Evolutionary conservation across 257 asterid genomes (phyloP).

Genomic region (Haberlea rhodopensis): DNA sequence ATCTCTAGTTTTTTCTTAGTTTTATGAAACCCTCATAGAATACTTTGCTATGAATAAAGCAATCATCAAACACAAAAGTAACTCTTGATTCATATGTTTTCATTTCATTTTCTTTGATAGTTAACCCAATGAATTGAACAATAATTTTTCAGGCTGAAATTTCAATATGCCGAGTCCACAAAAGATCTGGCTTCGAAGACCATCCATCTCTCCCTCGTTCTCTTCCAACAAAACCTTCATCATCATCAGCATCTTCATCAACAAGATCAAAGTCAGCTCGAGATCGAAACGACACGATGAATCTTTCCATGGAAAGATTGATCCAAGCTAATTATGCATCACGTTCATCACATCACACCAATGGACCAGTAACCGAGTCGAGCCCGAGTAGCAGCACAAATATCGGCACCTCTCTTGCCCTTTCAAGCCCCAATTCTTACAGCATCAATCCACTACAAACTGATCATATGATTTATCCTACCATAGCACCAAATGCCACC

Average conservation of each 20-base stretch:
- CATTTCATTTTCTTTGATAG: background rate
- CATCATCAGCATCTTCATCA: conserved; percentile 31
- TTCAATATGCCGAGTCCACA: conserved; percentile 92
- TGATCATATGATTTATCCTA: conserved; percentile 26
- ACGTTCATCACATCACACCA: conserved; percentile 25
- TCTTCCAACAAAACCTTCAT: conserved; percentile 41
- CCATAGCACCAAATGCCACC: conserved; percentile 26
- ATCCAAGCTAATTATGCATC: conserved; percentile 17
- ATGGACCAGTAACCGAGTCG: conserved; percentile 41
- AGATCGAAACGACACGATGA: background rate
- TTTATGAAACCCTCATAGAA: conserved; percentile 1
- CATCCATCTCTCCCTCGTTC: conserved; percentile 76
- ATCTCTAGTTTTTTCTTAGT: too few relatives aligned
- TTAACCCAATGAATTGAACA: background rate
- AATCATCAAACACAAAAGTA: background rate
- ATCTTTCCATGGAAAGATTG: conserved; percentile 19
- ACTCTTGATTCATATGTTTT: background rate
- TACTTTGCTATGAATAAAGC: background rate
- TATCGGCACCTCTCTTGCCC: conserved; percentile 44
- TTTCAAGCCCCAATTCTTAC: conserved; percentile 40
- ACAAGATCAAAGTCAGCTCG: conserved; percentile 22
- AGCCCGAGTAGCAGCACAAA: conserved; percentile 55
- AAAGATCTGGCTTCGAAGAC: conserved; percentile 88
- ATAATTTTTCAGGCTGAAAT: conserved; percentile 68
- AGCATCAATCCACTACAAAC: conserved; percentile 24